Evolutionary conservation across 306 rosid genomes (phyloP), one percentile per base, ranked within the genome.

Genomic region (Sesbania bispinosa): DNA sequence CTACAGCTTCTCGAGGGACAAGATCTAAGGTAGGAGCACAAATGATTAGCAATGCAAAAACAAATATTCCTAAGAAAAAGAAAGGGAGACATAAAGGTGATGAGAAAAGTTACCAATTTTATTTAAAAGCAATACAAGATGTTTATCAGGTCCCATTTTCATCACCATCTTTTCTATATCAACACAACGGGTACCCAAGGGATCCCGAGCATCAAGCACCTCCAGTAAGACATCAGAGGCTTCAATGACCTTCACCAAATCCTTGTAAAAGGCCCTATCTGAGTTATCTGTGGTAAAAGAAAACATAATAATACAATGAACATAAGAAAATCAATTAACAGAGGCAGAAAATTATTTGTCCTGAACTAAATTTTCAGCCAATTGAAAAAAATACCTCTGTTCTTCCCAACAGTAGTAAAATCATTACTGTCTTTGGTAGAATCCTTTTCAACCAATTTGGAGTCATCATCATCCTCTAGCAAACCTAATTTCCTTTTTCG

Each of bases 131-230:
- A 95, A 77, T 14, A 95, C 99, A 2, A 89, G 90, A 71, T 83
- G 97, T 80, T 95, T 95, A 35, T 88, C 71, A 51, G 92, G 96
- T 54, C 96, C 97, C 0, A 84, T 69, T 72, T 86, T 83, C 93
- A 74, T 88, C 84, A 85, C 99, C 96, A 88, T 80, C 79, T 88
- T 91, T 79, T 95, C 97, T 85, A 95, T 89, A 74, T 85, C 93
- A 58, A 70, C 16, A 60, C 97, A 95, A 0, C 99, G 93, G 4
- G 97, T 89, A 67, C 99, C 99, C 70, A 95, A 77, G 16, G 99
- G 99, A 78, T 95, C 99, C 19, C 99, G 88, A 52, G 99, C 99
- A 82, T 95, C 99, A 78, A 95, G 90, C 33, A 95, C 99, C 75
- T 95, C 99, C 76, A 95, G 68, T 83, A 95, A 83, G 18, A 95